Base-by-base conservation (phyloP, 164 flowering plant species). In the Kingdonia uniflora region DNA sequence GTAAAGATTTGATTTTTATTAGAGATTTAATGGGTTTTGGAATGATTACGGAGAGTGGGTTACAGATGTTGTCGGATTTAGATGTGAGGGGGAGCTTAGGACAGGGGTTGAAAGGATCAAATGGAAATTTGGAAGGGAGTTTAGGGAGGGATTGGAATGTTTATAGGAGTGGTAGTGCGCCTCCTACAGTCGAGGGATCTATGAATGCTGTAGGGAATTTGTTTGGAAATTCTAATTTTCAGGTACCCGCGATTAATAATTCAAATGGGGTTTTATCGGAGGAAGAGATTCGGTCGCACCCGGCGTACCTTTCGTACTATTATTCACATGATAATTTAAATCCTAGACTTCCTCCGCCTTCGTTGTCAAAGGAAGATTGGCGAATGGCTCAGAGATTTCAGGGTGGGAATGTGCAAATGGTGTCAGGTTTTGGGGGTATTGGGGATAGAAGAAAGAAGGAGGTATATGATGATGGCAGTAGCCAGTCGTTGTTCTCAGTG, bases 361-460 rank as follows among this genome's bases (percentile, higher is more conserved):
- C 68, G 58, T 16, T 82, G 65, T 80, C 97, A 1, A 82, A 68
- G 69, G 97, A 90, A 70, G 91, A 90, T 66, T 86, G 97, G 95
- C 77, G 88, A 14, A 58, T 72, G 21, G 81, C 88, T 0, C 95
- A 81, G 60, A 72, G 95, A 71, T 70, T 84, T 56, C 91, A 77
- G 58, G 76, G 63, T 15, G 74, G 74, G n/a, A 70, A 71, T 67
- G 78, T 5, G 57, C 76, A 0, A n/a, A n/a, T n/a, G n/a, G n/a
- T n/a, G n/a, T 45, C 35, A 29, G 35, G 35, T 29, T 29, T 62
- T 45, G 82, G 76, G 8, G 79, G 77, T 11, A 63, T 61, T 13
- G 81, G 72, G 40, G 82, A 81, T 55, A 53, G 73, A 79, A 68
- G 68, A 67, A 80, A 71, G 59, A 77, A 66, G 16, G 16, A 60